These are phyloP conservation scores for Spergularia bocconei DNA, from an alignment of 148 eudicot genomes.

Conservation along the genomic window DNA sequence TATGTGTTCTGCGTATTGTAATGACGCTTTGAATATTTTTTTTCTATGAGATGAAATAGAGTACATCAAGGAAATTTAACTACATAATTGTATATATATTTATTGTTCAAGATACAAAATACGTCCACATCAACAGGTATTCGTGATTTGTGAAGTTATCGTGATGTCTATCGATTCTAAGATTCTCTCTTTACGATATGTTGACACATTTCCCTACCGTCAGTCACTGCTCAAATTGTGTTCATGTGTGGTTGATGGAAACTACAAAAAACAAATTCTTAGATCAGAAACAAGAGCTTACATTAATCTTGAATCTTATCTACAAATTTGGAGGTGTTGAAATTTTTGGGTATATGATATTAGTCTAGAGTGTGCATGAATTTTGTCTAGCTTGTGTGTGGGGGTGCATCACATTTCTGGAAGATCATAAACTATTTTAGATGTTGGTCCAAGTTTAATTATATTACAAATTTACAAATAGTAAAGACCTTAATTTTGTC, in stretches of 20 bases:
- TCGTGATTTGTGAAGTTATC: background rate
- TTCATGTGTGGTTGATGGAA: slow-evolving; percentile 1
- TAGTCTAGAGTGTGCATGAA: background rate
- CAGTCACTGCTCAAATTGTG: background rate
- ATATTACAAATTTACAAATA: too few relatives aligned
- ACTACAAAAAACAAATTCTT: background rate
- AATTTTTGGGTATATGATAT: background rate
- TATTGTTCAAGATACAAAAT: too few relatives aligned
- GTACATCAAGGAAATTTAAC: too few relatives aligned
- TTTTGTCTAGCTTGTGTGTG: background rate
- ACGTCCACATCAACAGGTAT: too few relatives aligned
- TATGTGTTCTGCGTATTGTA: too few relatives aligned
- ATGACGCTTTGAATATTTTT: too few relatives aligned
- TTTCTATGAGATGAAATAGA: too few relatives aligned
- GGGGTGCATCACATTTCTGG: background rate
- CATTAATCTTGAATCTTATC: slow-evolving; percentile 18
- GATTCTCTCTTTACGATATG: slow-evolving; percentile 15
- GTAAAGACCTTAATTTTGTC: background rate
- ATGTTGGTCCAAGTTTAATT: background rate
- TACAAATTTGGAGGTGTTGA: background rate
- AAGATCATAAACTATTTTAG: background rate
- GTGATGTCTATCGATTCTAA: background rate
- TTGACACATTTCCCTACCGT: slow-evolving; percentile 10
- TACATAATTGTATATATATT: too few relatives aligned
- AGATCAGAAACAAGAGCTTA: background rate